Base-by-base conservation (phyloP, 1,139 yeast species). In the Taphrina communis region DNA sequence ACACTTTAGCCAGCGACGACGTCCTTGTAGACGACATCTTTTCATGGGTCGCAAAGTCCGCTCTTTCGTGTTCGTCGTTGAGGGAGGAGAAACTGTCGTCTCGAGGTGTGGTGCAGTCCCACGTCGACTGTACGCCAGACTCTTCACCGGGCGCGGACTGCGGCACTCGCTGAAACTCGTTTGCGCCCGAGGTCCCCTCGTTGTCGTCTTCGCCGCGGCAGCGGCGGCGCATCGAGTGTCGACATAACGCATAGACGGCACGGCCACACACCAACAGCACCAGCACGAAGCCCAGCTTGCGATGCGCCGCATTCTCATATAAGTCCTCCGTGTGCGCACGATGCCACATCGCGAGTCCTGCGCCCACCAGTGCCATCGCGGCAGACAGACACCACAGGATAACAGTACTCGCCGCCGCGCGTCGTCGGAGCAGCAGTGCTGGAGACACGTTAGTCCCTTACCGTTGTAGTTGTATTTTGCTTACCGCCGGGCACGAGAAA, bases 271-370 rank as follows among this genome's bases (percentile, higher is more conserved):
- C 19, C 48, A 73, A 66, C 57, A 66, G 51, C 57, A 74, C 66
- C 41, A 81, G 75, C 14, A 74, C 71, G 38, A 73, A 65, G n/a
- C 85, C 84, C 68, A 84, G 80, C 21, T 76, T 76, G 38, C 85
- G 80, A 77, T 93, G 93, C 1, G 88, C 87, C 76, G 90, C 90
- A 55, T 84, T 82, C 0, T 97, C 97, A 75, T 90, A 94, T 74
- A 91, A 80, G 71, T 83, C 83, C n/a, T 76, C 77, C 0, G 90
- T 88, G 17, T 88, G 87, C 21, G 88, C 81, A 9, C 81, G 77
- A 58, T 88, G 93, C 11, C 88, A 77, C 58, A 85, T 12, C 1
- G 48, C 48, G 3, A 44, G 48, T 14, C 8, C n/a, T 7, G 19
- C 19, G n/a, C 48, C 48, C n/a, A n/a, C 1, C 8, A 44, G 12